These are phyloP conservation scores for Nitzschia sp. DNA, from an alignment of 108 stramenopile genomes.

Conservation along the genomic window DNA sequence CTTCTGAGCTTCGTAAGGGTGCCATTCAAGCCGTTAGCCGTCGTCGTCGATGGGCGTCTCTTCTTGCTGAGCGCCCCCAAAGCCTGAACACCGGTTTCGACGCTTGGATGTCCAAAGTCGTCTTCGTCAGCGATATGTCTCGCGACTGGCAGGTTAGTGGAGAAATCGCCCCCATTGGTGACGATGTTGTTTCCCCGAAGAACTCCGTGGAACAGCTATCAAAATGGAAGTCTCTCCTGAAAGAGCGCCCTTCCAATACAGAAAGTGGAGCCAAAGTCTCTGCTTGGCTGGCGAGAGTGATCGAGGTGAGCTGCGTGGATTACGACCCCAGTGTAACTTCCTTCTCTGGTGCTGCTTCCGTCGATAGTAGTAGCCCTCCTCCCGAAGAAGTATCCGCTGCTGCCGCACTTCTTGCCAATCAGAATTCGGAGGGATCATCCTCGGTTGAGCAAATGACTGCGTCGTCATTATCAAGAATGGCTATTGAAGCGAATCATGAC, in stretches of 20 bases:
- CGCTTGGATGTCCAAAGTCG: not conserved
- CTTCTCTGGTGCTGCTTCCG: not conserved
- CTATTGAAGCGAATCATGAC: too few species aligned
- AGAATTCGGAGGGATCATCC: too few species aligned
- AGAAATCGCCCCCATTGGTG: not conserved
- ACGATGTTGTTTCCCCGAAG: not conserved
- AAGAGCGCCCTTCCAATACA: not conserved
- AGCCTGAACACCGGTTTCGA: not conserved
- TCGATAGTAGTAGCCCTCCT: too few species aligned
- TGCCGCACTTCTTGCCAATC: too few species aligned
- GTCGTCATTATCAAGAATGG: too few species aligned
- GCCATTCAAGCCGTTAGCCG: too few species aligned
- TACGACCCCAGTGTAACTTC: not conserved
- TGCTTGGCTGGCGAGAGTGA: not conserved
- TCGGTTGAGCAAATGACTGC: too few species aligned
- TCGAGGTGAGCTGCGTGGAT: not conserved
- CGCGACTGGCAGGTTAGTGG: not conserved
- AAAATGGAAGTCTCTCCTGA: not conserved
- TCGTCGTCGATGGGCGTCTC: not conserved
- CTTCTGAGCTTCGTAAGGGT: too few species aligned
- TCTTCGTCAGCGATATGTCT: not conserved
- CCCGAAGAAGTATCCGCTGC: too few species aligned
- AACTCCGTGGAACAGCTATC: not conserved
- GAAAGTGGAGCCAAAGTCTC: not conserved
- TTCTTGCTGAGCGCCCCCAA: not conserved